Base-by-base conservation (phyloP, 1,139 yeast genomes). In the Zygosaccharomyces sapae region DNA sequence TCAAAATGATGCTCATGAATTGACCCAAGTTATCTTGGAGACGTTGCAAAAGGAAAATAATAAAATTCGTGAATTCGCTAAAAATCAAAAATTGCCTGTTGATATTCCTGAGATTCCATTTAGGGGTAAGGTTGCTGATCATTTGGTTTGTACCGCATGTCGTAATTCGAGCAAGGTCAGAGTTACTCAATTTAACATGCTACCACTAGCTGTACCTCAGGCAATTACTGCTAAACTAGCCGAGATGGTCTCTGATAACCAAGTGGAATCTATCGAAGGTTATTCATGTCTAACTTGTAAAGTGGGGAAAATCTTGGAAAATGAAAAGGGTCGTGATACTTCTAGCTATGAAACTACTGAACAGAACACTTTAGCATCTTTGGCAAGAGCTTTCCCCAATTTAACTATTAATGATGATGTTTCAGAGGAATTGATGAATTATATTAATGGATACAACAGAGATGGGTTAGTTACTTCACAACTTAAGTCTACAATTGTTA, bases 1-100 rank as follows among this genome's bases (percentile, higher is more conserved):
- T 38, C 98, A 92, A 67, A 96, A 90, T 59, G 97, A 90, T 69
- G 96, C 97, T 0, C 97, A 92, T 57, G 98, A 92, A 61, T 73
- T 92, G 52, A 77, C 92, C 27, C 95, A 87, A 61, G 67, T 87
- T 47, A 74, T 90, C 33, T 70, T 89, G 38, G 96, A 89, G 59
- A 83, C 94, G 0, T 71, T 90, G 47, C 83, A 85, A 48, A 77
- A 74, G 50, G 97, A 90, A 62, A 75, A 79, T 55, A 62, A 71
- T 8, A 68, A 70, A 38, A 58, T 80, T 36, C 68, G 62, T 33
- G 75, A 70, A 52, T 71, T 66, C 50, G 66, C 66, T 43, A 66
- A 56, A 44, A 58, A 47, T 7, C 52, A 51, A 33, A 48, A 49
- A 5, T 41, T 59, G 40, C 56, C 56, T 19, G 45, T 63, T 3